phyloP scores from a whole-genome alignment of 1,284 basidiomycete species.

The Ceratobasidium sp. region DNA sequence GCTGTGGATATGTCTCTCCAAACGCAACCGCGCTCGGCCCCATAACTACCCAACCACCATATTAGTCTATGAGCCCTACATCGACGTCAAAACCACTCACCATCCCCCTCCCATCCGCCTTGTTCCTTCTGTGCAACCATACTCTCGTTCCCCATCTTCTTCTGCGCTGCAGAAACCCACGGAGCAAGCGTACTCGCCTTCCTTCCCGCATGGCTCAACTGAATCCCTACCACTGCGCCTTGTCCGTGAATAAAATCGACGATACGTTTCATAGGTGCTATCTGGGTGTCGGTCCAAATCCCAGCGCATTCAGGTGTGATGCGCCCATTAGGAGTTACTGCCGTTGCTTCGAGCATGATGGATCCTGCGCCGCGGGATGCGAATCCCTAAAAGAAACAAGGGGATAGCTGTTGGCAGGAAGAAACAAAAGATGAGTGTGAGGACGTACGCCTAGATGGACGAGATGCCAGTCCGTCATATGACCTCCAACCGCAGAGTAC shows the following conservation, averaged over 20 bases:
- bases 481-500: conserved; percentile 79
- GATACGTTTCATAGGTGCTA: conserved; percentile 74
- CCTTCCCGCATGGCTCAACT: conserved; percentile 83
- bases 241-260: conserved; percentile 83
- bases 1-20: conserved; percentile 63
- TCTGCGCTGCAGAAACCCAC: conserved; percentile 62
- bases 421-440: too few relatives aligned
- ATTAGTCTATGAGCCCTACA: conserved; percentile 17
- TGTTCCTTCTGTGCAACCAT: conserved; percentile 60
- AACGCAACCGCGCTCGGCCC: conserved; percentile 73
- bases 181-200: conserved; percentile 76
- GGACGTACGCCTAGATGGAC: conserved; percentile 75
- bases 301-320: conserved; percentile 74
- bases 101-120: conserved; percentile 80
- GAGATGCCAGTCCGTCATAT: conserved; percentile 83
- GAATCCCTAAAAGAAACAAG: too few relatives aligned
- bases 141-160: conserved; percentile 49
- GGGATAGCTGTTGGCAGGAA: too few relatives aligned
- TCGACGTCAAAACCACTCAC: conserved; percentile 52
- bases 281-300: conserved; percentile 80
- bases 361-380: conserved; percentile 65
- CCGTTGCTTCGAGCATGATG: conserved; percentile 77
- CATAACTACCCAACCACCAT: conserved; percentile 53
- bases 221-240: conserved; percentile 71
- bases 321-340: conserved; percentile 82